Conservation (phyloP, 2,329 filamentous ascomycete species). For the Aspergillus ustus region DNA sequence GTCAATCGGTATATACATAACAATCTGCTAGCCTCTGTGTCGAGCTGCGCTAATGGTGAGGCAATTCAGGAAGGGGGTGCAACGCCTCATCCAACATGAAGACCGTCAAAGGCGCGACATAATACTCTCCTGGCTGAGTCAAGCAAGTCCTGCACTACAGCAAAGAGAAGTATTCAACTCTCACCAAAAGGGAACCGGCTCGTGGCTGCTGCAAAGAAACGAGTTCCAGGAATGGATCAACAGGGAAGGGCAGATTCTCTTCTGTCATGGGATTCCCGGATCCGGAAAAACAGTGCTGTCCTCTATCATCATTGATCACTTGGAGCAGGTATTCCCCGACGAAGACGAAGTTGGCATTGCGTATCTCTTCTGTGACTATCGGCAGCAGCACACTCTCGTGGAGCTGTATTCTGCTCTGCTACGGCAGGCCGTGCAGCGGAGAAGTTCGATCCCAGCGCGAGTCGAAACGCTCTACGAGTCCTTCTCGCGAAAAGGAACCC, state of each 20-base stretch:
- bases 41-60: background rate
- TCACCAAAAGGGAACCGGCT: conserved; percentile 1
- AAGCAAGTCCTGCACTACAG: background rate
- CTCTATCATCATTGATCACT: conserved; percentile 14
- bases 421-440: background rate
- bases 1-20: conserved; percentile 7
- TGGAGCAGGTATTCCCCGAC: background rate
- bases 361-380: conserved; percentile 49
- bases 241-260: conserved; percentile 11
- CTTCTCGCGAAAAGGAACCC: background rate
- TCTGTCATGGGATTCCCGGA: conserved; percentile 27
- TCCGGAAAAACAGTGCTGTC: conserved; percentile 27
- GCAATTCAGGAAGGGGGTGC: background rate
- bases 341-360: conserved; percentile 41
- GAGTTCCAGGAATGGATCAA: conserved; percentile 23
- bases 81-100: background rate
- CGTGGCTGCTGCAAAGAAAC: conserved; percentile 27
- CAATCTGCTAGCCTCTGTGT: too few relatives aligned
- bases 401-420: background rate
- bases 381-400: background rate
- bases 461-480: background rate
- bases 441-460: background rate
- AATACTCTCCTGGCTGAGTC: background rate
- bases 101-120: background rate
- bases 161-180: background rate